phyloP scores from a whole-genome alignment of 495 filamentous ascomycete species.

The Paragyromitra xinjiangensis region DNA sequence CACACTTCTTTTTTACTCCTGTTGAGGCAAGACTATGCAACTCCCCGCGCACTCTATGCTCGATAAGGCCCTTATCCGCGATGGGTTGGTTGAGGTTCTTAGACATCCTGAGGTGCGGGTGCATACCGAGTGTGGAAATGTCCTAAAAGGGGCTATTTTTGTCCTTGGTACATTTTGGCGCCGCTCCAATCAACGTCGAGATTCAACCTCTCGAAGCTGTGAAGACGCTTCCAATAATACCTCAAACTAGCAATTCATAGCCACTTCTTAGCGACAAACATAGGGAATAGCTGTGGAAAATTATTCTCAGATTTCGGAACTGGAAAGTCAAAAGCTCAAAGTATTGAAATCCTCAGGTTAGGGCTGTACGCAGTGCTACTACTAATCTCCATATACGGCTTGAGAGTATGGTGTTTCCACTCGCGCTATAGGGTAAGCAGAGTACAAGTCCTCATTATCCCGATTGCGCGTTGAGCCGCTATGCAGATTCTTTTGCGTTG shows the following conservation, averaged over 20 bases:
- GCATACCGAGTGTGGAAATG: neutral
- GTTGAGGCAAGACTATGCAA: neutral
- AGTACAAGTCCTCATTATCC: neutral
- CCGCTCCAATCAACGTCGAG: neutral
- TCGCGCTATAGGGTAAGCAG: neutral
- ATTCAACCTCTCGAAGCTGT: neutral
- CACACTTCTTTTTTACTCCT: neutral
- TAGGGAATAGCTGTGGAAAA: neutral
- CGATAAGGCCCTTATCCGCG: neutral
- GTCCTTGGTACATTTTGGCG: neutral
- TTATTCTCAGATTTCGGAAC: neutral
- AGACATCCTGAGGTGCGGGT: neutral
- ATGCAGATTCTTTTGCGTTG: neutral
- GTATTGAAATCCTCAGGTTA: neutral
- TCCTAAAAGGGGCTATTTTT: conserved; percentile 3
- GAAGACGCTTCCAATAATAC: conserved; percentile 4
- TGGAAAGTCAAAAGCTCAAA: neutral
- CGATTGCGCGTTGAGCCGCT: neutral
- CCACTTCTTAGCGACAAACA: neutral
- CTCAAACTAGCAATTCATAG: neutral
- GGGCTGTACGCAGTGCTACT: neutral
- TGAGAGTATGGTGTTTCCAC: neutral
- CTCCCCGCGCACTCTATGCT: neutral
- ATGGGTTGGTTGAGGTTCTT: neutral
- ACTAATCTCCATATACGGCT: neutral